Evolutionary conservation across 140 eudicot species (phyloP).

Genomic region (Ambrosia hybrid): DNA sequence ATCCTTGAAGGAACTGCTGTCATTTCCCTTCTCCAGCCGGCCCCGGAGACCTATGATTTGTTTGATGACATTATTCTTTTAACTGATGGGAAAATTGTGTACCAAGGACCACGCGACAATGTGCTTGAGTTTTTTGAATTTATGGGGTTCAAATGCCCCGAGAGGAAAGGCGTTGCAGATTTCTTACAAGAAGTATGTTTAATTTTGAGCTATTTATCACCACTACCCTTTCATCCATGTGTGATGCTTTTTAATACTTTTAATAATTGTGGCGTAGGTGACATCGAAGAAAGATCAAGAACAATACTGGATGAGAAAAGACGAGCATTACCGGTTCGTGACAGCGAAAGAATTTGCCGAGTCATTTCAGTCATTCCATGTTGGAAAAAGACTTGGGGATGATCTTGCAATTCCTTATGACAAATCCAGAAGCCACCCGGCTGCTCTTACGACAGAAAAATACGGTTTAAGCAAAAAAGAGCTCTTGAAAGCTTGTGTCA

Average conservation of each 20-base stretch:
- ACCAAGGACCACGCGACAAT: slow-evolving; percentile 71
- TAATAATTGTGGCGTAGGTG: slow-evolving; percentile 40
- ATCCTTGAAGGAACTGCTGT: slow-evolving; percentile 60
- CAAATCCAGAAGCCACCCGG: slow-evolving; percentile 66
- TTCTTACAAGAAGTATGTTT: slow-evolving; percentile 75
- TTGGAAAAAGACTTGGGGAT: slow-evolving; percentile 41
- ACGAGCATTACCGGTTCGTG: slow-evolving; percentile 57
- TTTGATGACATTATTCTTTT: slow-evolving; percentile 72
- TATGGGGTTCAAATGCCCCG: slow-evolving; percentile 72
- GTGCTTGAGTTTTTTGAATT: slow-evolving; percentile 69
- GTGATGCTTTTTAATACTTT: not conserved
- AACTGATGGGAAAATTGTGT: slow-evolving; percentile 61
- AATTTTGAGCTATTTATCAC: not conserved
- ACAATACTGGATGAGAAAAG: slow-evolving; percentile 55
- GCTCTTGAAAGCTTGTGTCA: slow-evolving; percentile 49
- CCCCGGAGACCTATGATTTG: slow-evolving; percentile 72
- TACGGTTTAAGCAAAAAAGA: slow-evolving; percentile 51
- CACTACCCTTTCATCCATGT: not conserved
- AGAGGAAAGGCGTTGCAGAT: slow-evolving; percentile 74
- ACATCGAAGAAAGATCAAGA: slow-evolving; percentile 73
- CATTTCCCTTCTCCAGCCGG: slow-evolving; percentile 75
- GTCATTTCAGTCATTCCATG: slow-evolving; percentile 57
- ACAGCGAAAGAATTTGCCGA: slow-evolving; percentile 57
- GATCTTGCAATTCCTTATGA: slow-evolving; percentile 55
- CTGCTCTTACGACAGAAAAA: slow-evolving; percentile 54